Conservation (phyloP, 352 stramenopile species). For the Peronospora destructor region DNA sequence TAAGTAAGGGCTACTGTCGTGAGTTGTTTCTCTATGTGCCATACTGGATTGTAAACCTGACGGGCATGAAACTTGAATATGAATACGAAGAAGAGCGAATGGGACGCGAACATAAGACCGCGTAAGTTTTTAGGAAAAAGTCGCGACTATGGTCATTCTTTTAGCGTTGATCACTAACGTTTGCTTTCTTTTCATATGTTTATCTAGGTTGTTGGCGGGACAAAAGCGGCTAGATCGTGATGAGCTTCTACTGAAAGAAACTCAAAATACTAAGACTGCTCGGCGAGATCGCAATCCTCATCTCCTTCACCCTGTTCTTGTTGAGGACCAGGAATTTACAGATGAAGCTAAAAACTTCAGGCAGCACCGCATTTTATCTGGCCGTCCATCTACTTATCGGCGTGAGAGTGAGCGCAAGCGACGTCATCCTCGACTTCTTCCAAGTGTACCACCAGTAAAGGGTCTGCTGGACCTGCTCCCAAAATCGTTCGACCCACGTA, state of each 20-base stretch:
- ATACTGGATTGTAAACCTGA: conserved; percentile 87
- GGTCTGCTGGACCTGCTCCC: conserved; percentile 77
- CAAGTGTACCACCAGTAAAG: conserved; percentile 74
- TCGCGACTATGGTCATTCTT: not conserved
- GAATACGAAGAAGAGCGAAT: conserved; percentile 75
- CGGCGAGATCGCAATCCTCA: conserved; percentile 51
- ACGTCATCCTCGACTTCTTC: conserved; percentile 62
- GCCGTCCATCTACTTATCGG: conserved; percentile 10
- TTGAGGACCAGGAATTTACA: conserved; percentile 17
- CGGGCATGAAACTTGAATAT: conserved; percentile 75
- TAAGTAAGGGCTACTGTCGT: conserved; percentile 44
- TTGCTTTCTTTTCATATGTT: conserved; percentile 3
- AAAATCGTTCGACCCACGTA: conserved; percentile 53
- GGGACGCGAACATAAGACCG: conserved; percentile 55
- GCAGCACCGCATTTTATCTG: conserved; percentile 1
- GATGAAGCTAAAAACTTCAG: conserved; percentile 4
- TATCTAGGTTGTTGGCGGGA: conserved; percentile 49
- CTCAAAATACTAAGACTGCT: conserved; percentile 28
- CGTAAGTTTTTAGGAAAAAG: conserved; percentile 23
- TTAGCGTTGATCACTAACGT: conserved; percentile 3
- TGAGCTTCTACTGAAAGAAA: conserved; percentile 69
- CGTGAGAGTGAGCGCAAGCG: conserved; percentile 42
- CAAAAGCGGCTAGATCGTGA: conserved; percentile 75
- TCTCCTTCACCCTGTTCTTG: conserved; percentile 34
- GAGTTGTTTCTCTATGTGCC: conserved; percentile 81